Evolutionary conservation across 345 rosid species (phyloP), one percentile per base, ranked within the genome.

Genomic region (Bruguiera parviflora): DNA sequence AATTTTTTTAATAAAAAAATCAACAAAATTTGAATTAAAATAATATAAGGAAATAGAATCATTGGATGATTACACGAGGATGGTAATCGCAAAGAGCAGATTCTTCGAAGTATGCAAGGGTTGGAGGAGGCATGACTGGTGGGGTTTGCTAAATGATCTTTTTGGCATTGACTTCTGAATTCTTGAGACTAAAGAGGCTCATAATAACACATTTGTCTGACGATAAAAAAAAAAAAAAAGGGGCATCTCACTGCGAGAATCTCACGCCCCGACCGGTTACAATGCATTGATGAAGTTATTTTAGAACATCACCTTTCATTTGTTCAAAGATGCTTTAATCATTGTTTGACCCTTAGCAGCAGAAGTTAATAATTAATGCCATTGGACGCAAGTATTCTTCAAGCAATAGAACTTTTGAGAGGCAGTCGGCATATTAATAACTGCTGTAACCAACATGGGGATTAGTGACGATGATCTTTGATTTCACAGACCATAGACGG

Each of bases 331-430:
- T 62, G 33, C 33, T 60, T 20, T 31, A 5, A 31, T 31, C 24
- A 4, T 31, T n/a, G 27, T n/a, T 27, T 24, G 37, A 27, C 32
- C 27, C 13, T 68, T 62, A 25, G 31, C 89, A 93, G 97, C 81
- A 75, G 80, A 27, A 27, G 28, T 63, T 88, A 73, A 75, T 88
- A 21, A 86, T 84, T 84, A 16, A 89, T 91, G 70, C 79, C 92
- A 24, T 84, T 91, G 1, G 90, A 82, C 63, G 88, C 86, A 60
- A 87, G 78, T 73, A 80, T 89, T 70, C 80, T 86, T 31, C 80
- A 78, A 68, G 96, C 97, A 70, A 91, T 91, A 97, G 85, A 86
- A 73, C 90, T 91, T 28, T 89, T 91, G 96, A 88, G 96, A 80
- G 97, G 98, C 87, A 75, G 55, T 43, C 39, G 13, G 31, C 53